Evolutionary conservation across 768 basidiomycete genomes (phyloP), one percentile per base, ranked within the genome.

Genomic region (Tremella mesenterica): DNA sequence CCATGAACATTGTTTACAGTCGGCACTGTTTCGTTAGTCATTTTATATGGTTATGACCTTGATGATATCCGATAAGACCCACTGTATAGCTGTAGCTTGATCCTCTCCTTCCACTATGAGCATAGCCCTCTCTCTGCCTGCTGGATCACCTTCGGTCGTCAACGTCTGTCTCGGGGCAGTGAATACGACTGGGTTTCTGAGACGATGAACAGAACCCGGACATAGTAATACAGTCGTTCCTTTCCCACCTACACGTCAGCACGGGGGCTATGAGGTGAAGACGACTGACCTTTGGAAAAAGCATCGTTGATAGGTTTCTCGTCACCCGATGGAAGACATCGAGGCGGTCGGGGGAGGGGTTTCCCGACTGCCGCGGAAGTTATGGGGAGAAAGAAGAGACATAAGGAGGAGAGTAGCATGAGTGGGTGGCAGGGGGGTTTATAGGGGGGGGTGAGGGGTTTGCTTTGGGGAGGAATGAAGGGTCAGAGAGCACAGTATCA

Each of bases 11-110:
- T 60, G 38, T 9, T 54, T 54, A 56, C 72, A 74, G 52, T 74
- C 73, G 29, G 67, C 73, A 46, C 73, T 74, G 53, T 2, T 27
- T 27, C 39, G 13, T 41, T 31, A 29, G 29, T 9, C 8, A n/a
- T 23, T 8, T 41, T 23, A 4, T 41, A n/a, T n/a, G 44, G 45
- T 18, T 38, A 16, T 18, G 13, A 10, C 45, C 7, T 38, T 6
- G 25, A 44, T 31, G 45, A 4, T 23, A 25, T 43, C 14, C 4
- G 12, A 38, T 34, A 21, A 5, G 20, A 57, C 71, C 43, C 33
- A 74, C 73, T 66, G 59, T 41, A 74, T 62, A 7, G 73, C 73
- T n/a, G 60, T 67, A 27, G 67, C 56, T 41, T 68, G 70, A 28
- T 71, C 60, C 28, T 53, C 39, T 1, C 73, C 73, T 41, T 72